Evolutionary conservation across 768 basidiomycete genomes (phyloP), one percentile per base, ranked within the genome.

Genomic region (Suillus ampliporus): DNA sequence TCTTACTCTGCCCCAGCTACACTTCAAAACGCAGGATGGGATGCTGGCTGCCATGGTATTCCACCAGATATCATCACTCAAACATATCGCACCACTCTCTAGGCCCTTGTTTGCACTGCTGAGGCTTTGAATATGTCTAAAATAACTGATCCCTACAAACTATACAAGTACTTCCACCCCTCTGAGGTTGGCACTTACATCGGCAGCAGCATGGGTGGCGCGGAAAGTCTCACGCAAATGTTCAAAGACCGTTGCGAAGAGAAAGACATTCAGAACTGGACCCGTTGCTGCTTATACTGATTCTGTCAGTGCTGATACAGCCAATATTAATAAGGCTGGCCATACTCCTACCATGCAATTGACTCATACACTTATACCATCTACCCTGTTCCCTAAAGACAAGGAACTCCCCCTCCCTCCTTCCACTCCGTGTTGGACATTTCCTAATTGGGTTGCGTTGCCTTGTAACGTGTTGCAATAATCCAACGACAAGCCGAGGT

Each of bases 171-270:
- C 72, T 85, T 99, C 70, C 97, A 99, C 76, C 97, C 97, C 2
- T 94, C 95, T 3, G 95, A 99, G 71, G 91, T 99, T 64, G 97
- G 97, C 62, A 94, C 95, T 3, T 87, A 90, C 61, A 80, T 99
- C 64, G 97, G 97, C 61, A 95, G 94, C 70, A 97, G 97, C 68
- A 99, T 99, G 97, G 97, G 97, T 69, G 97, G 97, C 71, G 87
- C 94, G 66, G 87, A 89, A 62, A 92, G 91, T 71, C 83, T 98
- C 79, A 84, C 89, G 57, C 89, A 92, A 78, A 99, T 99, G 97
- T 99, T 99, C 86, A 97, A 94, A 77, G 97, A 99, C 74, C 91
- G 97, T 65, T 91, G 95, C 44, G 97, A 98, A 72, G 97, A 98
- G 81, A 93, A 92, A 76, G 95, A 98, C 41, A 95, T 99, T 1